Base-by-base conservation (phyloP, 2,329 filamentous ascomycete genomes). In the Daldinia eschscholtzii region DNA sequence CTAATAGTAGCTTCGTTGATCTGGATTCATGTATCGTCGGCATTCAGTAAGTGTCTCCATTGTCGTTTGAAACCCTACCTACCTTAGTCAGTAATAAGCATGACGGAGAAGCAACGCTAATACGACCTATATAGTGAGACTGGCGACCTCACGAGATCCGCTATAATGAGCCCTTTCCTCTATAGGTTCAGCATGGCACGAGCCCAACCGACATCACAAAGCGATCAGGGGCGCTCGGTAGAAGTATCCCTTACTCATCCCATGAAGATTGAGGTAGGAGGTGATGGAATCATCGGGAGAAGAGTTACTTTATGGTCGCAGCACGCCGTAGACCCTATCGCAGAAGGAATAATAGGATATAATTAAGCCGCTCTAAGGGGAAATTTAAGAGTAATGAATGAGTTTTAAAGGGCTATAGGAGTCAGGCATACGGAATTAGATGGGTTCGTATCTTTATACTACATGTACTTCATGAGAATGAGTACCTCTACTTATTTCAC, bases 271-370 rank as follows among this genome's bases (percentile, higher is more conserved):
- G 77, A 81, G 62, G 82, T 86, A 7, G 83, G 84, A 0, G 76
- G 76, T 28, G 76, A 82, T 7, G 84, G 84, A 9, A 84, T 86
- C 58, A 86, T 86, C 20, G 84, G 84, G 0, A 78, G 84, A 4
- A 77, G 84, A 9, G 83, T 86, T 0, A 85, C 83, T 0, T 59
- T 86, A 61, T 70, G 79, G 79, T 10, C 67, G 44, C 33, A 73
- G 73, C 28, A 73, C 18, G 69, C 55, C 18, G 20, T 23, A 4
- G 70, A 71, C 4, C 77, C 83, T 0, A 68, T 85, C 3, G 83
- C 84, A 0, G 83, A 86, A 68, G 84, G 84, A 0, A 83, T 86
- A n/a, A 82, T 85, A 4, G 84, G 84, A 0, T 85, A 84, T 72
- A 86, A 86, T 44, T 80, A 48, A 74, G 15, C 18, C 4, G 12